Percentiles rank a stretch among this genome's conserved stretches.
phyloP scores from a whole-genome alignment of 371 early-diverging fungal genomes.

The Rhizopus microsporus region DNA sequence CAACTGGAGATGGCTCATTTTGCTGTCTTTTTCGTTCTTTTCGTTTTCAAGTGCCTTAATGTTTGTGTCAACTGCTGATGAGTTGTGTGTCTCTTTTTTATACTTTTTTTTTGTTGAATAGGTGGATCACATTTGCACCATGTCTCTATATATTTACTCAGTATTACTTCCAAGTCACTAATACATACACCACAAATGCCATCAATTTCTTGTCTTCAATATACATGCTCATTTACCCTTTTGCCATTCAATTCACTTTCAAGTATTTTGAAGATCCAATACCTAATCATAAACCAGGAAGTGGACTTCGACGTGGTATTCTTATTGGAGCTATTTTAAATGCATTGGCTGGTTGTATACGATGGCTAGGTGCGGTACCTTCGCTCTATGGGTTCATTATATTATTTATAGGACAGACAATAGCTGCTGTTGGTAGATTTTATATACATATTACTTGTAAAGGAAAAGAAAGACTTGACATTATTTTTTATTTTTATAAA shows the following conservation, averaged over 20 bases:
- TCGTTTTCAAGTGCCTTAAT: constrained; percentile 49
- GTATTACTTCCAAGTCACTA: constrained; percentile 39
- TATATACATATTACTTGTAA: not conserved
- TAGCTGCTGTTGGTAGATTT: constrained; percentile 49
- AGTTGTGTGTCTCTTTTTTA: not conserved
- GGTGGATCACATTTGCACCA: constrained; percentile 62
- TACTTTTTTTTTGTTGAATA: constrained; percentile 9
- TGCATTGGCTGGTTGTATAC: constrained; percentile 35
- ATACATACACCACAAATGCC: constrained; percentile 37
- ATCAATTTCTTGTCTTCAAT: constrained; percentile 49
- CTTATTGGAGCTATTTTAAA: constrained; percentile 51
- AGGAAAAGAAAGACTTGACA: not conserved
- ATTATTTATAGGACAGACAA: constrained; percentile 47
- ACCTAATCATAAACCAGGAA: constrained; percentile 19
- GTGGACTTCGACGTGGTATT: constrained; percentile 46
- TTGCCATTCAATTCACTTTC: constrained; percentile 47
- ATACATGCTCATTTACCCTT: constrained; percentile 55
- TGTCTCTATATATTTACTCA: constrained; percentile 51
- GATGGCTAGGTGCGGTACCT: constrained; percentile 49
- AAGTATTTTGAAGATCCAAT: constrained; percentile 42
- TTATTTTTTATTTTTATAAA: not conserved
- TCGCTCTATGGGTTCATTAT: constrained; percentile 32
- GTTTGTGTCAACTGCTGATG: constrained; percentile 11
- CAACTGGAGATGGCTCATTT: constrained; percentile 42
- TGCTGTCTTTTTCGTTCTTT: constrained; percentile 45